Conservation (phyloP, 2,329 filamentous ascomycete species). For the Ceratocystis destructans region DNA sequence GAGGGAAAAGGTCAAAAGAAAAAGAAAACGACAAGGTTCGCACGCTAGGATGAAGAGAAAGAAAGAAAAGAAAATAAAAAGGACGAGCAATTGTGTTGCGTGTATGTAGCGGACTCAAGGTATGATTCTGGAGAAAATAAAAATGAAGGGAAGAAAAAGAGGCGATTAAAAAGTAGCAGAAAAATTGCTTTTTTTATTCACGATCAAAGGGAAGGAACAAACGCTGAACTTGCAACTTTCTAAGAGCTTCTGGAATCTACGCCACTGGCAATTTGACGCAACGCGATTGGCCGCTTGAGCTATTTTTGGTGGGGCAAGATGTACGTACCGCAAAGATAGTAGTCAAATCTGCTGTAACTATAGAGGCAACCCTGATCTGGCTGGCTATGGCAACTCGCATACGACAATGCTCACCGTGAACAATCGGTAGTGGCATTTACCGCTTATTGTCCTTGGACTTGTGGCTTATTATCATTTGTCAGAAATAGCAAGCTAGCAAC, state of each 20-base stretch:
- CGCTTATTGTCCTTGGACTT: too few species aligned
- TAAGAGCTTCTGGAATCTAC: slow-evolving; percentile 22
- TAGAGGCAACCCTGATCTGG: too few species aligned
- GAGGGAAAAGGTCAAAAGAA: neutral
- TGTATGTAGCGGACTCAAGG: neutral
- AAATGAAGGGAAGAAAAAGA: slow-evolving; percentile 3
- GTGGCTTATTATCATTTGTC: too few species aligned
- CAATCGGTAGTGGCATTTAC: too few species aligned
- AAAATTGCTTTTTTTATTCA: slow-evolving; percentile 2
- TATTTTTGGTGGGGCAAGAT: too few species aligned
- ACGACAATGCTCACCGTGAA: too few species aligned
- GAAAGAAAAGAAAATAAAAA: slow-evolving; percentile 13
- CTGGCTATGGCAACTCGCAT: too few species aligned
- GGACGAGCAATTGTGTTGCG: neutral
- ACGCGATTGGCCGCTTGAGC: too few species aligned
- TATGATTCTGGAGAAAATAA: neutral
- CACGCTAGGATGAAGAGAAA: slow-evolving; percentile 11
- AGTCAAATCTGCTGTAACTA: too few species aligned
- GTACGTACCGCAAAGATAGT: too few species aligned
- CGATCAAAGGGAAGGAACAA: neutral
- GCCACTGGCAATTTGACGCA: slow-evolving; percentile 17
- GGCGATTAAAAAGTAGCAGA: neutral
- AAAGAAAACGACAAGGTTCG: neutral
- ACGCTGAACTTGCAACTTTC: slow-evolving; percentile 19
- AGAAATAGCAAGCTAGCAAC: too few species aligned